phyloP scores from a whole-genome alignment of 2,329 filamentous ascomycete genomes.

The Tolypocladium paradoxum region DNA sequence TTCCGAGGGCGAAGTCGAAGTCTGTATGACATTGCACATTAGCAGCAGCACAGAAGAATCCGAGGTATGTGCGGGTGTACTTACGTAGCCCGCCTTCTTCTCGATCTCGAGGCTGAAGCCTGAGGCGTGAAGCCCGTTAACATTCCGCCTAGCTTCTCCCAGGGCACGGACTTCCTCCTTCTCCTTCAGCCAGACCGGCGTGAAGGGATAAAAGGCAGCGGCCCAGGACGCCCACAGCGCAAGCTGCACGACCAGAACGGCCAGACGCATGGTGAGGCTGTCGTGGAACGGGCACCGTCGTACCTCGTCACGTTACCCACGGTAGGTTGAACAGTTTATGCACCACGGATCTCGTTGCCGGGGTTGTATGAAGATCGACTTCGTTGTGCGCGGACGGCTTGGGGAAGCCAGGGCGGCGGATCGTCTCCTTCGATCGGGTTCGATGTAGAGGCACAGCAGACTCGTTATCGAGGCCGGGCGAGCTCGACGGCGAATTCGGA shows the following conservation, averaged over 20 bases:
- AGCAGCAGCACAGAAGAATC: neutral
- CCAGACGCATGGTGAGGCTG: constrained; percentile 28
- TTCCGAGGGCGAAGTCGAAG: constrained; percentile 18
- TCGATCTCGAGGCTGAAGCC: constrained; percentile 30
- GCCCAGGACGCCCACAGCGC: constrained; percentile 34
- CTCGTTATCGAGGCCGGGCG: neutral
- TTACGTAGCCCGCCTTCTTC: constrained; percentile 18
- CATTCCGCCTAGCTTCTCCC: constrained; percentile 14
- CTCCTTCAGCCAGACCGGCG: constrained; percentile 24
- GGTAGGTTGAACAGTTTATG: neutral
- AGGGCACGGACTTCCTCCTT: constrained; percentile 11
- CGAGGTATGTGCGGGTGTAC: neutral
- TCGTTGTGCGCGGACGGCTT: constrained; percentile 1
- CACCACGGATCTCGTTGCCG: neutral
- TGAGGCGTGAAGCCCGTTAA: constrained; percentile 5
- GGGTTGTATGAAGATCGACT: neutral
- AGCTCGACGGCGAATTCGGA: neutral
- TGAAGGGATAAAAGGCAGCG: constrained; percentile 38
- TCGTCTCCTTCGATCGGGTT: neutral
- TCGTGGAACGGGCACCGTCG: constrained; percentile 1
- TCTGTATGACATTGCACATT: constrained; percentile 12
- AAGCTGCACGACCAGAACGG: constrained; percentile 30
- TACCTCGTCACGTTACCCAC: constrained; percentile 1
- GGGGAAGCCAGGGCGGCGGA: neutral
- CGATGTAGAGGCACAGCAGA: neutral